Base-by-base conservation (phyloP, 345 rosid species). In the Eucalyptus cloeziana region DNA sequence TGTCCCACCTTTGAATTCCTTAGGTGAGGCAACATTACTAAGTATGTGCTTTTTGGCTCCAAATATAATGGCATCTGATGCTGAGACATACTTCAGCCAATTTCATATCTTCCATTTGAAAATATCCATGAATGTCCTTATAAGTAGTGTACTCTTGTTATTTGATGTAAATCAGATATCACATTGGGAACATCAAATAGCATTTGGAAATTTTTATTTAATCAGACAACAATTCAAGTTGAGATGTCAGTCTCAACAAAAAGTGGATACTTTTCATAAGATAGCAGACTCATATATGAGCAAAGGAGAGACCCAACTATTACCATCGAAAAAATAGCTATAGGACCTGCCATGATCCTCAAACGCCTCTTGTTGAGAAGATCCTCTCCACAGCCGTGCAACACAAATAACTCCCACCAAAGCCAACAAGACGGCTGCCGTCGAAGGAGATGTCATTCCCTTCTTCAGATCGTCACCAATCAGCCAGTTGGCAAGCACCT, bases 401-500 rank as follows among this genome's bases (percentile, higher is more conserved):
- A 95, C 88, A 91, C 86, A 93, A 54, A 94, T 14, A 83, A 97
- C 86, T 52, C 95, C 93, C 30, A 95, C 88, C 50, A 94, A 86
- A 54, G 99, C 94, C 87, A 97, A 89, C 87, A 94, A 86, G 86
- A 93, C 25, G 62, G 94, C 91, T 31, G 91, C 89, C 31, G 87
- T 86, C 47, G 94, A 94, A 91, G 96, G 92, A 90, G 94, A 91
- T 76, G 91, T 90, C 31, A 95, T 79, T 88, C 95, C 94, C 45
- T 92, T 91, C 89, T 92, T 91, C 89, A 92, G 89, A 90, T 92
- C 60, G 79, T 86, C 87, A 90, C 88, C 95, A 52, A 92, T 92
- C 88, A 95, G 87, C 99, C 96, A 96, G 92, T 97, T 97, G 17
- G 94, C 91, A 86, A 97, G 95, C 87, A 93, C 93, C 93, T 97